Base-by-base conservation (phyloP, 2,329 filamentous ascomycete species). In the Neofusicoccum sp. region DNA sequence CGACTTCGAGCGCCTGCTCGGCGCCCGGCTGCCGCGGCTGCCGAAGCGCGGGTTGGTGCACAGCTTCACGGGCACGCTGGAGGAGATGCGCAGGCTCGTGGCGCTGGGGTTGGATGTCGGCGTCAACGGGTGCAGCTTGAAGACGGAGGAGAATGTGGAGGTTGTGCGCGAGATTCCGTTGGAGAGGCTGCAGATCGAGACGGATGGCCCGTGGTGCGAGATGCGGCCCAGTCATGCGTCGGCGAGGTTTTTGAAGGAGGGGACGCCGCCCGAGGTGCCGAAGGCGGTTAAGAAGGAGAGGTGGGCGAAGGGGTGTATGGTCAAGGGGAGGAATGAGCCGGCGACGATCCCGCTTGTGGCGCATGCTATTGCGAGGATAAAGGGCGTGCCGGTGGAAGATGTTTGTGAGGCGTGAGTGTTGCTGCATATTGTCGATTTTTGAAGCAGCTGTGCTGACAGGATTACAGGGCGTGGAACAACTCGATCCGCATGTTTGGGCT, bases 221-320 rank as follows among this genome's bases (percentile, higher is more conserved):
- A 62, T 62, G 59, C 59, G 59, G 37, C 59, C 59, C 8, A 52
- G 87, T 34, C 94, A 99, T 78, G 93, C 93, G 34, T 92, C 92
- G 2, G 91, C 89, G 70, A 89, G 89, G 76, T 90, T 89, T 67
- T 77, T 90, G 67, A 81, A 87, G 4, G 88, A 89, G 58, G 54
- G 14, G 29, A 9, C n/a, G n/a, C 86, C 90, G 1, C 89, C 89
- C 0, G 83, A 87, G 59, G 79, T 92, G 37, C 95, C 89, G 69
- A 96, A 91, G 77, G 83, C 88, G 4, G 90, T 97, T 34, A 99
- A 98, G 83, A 98, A 97, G 79, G 95, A 99, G 79, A 96, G 91
- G 76, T 99, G 93, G 89, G 85, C 86, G 48, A 87, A 91, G 70
- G 94, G 93, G 0, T 84, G 84, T 44, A 94, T 97, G 91, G 86